Evolutionary conservation across 2,329 filamentous ascomycete species (phyloP).

Genomic region (Hyphodiscus sp.): DNA sequence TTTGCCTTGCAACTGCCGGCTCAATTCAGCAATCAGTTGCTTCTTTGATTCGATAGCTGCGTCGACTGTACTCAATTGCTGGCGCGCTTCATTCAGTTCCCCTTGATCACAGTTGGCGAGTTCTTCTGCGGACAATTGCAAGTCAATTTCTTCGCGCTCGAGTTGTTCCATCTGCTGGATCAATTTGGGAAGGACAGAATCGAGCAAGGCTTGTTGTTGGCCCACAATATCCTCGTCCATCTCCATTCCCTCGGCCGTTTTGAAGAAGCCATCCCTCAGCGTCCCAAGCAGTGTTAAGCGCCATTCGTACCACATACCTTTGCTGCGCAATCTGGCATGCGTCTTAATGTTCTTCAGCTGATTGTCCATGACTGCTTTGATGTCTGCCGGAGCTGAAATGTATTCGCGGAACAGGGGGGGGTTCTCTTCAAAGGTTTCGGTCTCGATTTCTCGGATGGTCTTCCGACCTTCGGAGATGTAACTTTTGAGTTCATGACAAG

Average conservation of each 20-base stretch:
- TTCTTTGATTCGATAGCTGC: conserved; percentile 65
- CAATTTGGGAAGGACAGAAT: conserved; percentile 60
- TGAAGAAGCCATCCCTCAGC: conserved; percentile 77
- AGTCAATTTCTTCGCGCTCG: conserved; percentile 54
- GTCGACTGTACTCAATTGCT: conserved; percentile 58
- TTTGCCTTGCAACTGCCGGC: conserved; percentile 59
- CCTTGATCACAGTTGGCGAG: conserved; percentile 74
- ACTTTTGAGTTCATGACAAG: conserved; percentile 90
- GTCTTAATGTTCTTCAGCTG: conserved; percentile 98
- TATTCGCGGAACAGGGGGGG: conserved; percentile 90
- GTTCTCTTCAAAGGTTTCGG: conserved; percentile 82
- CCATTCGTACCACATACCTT: conserved; percentile 98
- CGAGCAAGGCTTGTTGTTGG: conserved; percentile 63
- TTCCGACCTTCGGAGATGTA: conserved; percentile 91
- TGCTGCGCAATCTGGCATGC: conserved; percentile 81
- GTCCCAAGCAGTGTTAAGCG: conserved; percentile 77
- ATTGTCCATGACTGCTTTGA: conserved; percentile 84
- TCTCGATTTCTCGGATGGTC: conserved; percentile 86
- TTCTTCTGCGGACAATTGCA: conserved; percentile 68
- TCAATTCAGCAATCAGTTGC: conserved; percentile 58
- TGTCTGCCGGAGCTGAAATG: conserved; percentile 73
- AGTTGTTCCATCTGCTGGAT: conserved; percentile 55
- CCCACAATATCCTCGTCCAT: conserved; percentile 61
- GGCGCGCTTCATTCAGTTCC: conserved; percentile 68
- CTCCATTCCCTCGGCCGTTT: conserved; percentile 70